A percentile compares a stretch with the other conserved stretches of the same genome.
These are phyloP conservation scores for Arctium lappa DNA, from an alignment of 129 eudicot species.

Conservation along the genomic window DNA sequence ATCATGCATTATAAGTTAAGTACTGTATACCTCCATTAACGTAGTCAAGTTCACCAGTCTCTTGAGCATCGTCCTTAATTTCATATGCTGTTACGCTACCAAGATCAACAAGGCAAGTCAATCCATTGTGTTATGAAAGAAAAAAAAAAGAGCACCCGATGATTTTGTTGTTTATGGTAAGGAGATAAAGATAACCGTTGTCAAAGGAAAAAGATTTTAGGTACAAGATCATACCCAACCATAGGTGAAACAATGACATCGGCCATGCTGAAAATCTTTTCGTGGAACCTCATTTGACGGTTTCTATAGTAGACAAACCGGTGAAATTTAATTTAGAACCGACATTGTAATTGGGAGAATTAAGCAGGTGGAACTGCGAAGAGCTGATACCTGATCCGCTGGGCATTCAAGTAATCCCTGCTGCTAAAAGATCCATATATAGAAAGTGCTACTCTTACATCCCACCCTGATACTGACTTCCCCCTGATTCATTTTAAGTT, in stretches of 20 bases:
- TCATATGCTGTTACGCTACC: constrained; percentile 82
- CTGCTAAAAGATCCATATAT: constrained; percentile 75
- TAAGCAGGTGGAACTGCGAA: neutral
- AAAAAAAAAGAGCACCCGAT: neutral
- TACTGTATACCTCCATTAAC: constrained; percentile 74
- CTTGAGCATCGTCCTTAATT: constrained; percentile 55
- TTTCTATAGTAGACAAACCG: constrained; percentile 36
- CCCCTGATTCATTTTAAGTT: constrained; percentile 37
- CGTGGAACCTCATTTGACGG: constrained; percentile 76
- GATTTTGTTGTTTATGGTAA: neutral
- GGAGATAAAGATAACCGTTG: neutral
- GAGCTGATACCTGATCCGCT: constrained; percentile 58
- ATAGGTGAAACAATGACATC: constrained; percentile 96
- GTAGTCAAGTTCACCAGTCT: constrained; percentile 90
- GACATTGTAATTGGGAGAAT: neutral
- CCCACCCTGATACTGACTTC: constrained; percentile 71
- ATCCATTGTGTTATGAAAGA: neutral
- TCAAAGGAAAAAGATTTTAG: neutral
- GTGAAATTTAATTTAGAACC: neutral
- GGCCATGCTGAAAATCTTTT: constrained; percentile 65
- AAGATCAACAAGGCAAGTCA: constrained; percentile 4
- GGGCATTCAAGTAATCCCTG: constrained; percentile 91
- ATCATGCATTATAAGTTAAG: neutral
- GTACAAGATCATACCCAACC: constrained; percentile 54
- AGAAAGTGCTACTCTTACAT: constrained; percentile 81